A percentile compares a stretch with the other conserved stretches of the same genome.
Evolutionary conservation across 306 rosid genomes (phyloP).

Genomic region (Pueraria montana): DNA sequence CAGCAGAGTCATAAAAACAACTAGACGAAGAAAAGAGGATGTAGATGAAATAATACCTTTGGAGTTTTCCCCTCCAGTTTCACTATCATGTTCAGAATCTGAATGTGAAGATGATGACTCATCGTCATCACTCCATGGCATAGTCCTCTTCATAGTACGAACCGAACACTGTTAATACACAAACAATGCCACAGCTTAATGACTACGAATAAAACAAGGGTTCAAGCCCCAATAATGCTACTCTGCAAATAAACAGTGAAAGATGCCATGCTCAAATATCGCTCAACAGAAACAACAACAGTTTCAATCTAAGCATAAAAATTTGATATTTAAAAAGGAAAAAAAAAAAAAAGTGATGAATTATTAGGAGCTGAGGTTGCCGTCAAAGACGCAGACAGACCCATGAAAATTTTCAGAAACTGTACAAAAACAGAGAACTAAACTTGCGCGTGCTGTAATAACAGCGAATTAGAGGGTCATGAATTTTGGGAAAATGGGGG

Average conservation of each 20-base stretch:
- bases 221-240: conserved; percentile 32
- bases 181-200: conserved; percentile 23
- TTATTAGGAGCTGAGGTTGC: conserved; percentile 16
- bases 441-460: conserved; percentile 29
- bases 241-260: conserved; percentile 35
- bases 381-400: conserved; percentile 19
- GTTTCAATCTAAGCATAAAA: conserved; percentile 1
- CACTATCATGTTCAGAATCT: conserved; percentile 59
- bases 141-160: conserved; percentile 77
- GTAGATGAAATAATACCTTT: conserved; percentile 52
- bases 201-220: conserved; percentile 1
- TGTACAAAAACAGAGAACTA: conserved; percentile 6
- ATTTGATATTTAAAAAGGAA: background rate
- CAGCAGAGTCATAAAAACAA: conserved; percentile 13
- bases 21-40: conserved; percentile 19
- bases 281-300: conserved; percentile 22
- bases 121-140: conserved; percentile 80
- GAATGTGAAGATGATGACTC: conserved; percentile 60
- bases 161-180: conserved; percentile 26
- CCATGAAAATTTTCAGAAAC: background rate
- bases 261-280: conserved; percentile 26
- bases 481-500: conserved; percentile 8
- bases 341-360: background rate
- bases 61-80: conserved; percentile 54
- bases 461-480: conserved; percentile 8